phyloP scores from a whole-genome alignment of 106 monocot species.

The Posidonia australis region DNA sequence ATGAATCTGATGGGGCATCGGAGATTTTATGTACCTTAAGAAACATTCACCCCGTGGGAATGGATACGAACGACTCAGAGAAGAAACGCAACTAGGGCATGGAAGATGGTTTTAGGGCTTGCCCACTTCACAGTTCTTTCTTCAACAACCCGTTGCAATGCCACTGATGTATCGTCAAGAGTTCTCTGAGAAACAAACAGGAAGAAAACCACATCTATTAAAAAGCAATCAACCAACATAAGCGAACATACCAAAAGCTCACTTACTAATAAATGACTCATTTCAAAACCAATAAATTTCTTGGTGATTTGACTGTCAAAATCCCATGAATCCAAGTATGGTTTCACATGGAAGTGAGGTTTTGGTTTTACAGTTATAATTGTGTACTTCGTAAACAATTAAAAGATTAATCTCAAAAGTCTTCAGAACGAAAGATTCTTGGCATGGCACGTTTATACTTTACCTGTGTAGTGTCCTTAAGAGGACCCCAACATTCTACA shows the following conservation, averaged over 20 bases:
- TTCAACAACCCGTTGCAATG: neutral
- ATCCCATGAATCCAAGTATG: no score
- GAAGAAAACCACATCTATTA: neutral
- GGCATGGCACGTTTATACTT: no score
- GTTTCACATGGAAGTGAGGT: no score
- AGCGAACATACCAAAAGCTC: no score
- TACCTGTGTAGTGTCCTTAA: constrained; percentile 71
- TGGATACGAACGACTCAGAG: constrained; percentile 24
- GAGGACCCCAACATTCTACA: constrained; percentile 90
- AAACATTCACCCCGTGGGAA: neutral
- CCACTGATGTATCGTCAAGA: constrained; percentile 13
- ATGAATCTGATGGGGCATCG: neutral
- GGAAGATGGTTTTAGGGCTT: constrained; percentile 39
- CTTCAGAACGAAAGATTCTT: no score
- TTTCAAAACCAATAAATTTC: no score
- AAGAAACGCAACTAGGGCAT: constrained; percentile 53
- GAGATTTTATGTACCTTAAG: neutral
- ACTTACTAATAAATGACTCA: no score
- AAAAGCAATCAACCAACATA: no score
- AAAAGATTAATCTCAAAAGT: no score
- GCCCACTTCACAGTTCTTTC: constrained; percentile 23
- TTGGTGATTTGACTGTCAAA: no score
- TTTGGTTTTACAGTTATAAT: no score
- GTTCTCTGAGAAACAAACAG: constrained; percentile 35
- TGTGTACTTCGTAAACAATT: no score